Percentiles rank a stretch among this genome's conserved stretches.
These are phyloP conservation scores for Chytriomyces sp. DNA, from an alignment of 192 early-diverging fungal species.

Conservation along the genomic window DNA sequence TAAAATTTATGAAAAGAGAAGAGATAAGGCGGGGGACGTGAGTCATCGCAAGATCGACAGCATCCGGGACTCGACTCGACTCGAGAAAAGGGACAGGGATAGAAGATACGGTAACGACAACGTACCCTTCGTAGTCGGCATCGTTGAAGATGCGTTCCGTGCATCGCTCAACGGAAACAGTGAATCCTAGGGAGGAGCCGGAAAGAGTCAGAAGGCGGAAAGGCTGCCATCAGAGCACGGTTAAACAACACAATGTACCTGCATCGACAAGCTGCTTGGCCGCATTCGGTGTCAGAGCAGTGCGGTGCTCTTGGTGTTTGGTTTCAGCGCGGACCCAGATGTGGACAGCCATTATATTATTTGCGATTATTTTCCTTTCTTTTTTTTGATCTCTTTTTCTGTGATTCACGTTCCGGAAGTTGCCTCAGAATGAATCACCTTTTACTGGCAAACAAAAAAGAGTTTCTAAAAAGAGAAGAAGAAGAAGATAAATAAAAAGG, in stretches of 20 bases:
- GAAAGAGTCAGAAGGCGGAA: not conserved
- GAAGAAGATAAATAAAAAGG: no score
- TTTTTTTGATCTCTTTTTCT: no score
- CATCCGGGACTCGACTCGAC: not conserved
- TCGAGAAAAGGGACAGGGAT: not conserved
- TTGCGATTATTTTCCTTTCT: no score
- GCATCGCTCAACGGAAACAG: conserved; percentile 88
- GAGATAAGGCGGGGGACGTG: not conserved
- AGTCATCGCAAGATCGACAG: not conserved
- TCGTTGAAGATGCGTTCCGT: conserved; percentile 86
- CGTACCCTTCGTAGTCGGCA: conserved; percentile 73
- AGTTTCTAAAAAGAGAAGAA: no score
- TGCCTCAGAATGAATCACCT: no score
- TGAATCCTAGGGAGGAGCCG: conserved; percentile 61
- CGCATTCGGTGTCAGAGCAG: conserved; percentile 85
- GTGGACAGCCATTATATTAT: conserved; percentile 19
- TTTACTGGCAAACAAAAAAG: no score
- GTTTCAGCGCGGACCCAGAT: conserved; percentile 97
- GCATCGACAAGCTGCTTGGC: conserved; percentile 79
- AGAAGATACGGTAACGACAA: not conserved
- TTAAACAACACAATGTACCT: conserved; percentile 36
- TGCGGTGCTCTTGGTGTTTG: conserved; percentile 94
- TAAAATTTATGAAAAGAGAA: not conserved
- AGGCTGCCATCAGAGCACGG: not conserved
- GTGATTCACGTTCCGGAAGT: no score